Conservation (phyloP, 1,284 basidiomycete species). For the Prillingera fragicola region DNA sequence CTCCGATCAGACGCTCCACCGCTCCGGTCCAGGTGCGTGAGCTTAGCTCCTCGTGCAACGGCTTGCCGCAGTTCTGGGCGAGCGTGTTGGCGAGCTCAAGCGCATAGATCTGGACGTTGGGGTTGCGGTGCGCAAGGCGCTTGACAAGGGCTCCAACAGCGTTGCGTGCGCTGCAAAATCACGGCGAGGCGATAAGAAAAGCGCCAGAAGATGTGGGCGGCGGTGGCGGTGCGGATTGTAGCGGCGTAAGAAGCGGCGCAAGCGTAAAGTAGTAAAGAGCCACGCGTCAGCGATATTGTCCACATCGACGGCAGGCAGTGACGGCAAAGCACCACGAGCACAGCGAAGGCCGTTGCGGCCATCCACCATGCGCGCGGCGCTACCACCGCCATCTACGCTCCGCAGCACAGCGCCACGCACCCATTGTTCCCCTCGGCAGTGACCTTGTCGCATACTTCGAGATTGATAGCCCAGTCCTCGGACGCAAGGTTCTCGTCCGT, state of each 20-base stretch:
- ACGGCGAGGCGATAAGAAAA: constrained; percentile 5
- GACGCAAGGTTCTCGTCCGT: constrained; percentile 90
- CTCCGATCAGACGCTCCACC: constrained; percentile 75
- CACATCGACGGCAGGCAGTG: too few relatives aligned
- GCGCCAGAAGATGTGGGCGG: background rate
- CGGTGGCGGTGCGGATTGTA: too few relatives aligned
- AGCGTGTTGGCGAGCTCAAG: constrained; percentile 78
- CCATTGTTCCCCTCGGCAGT: constrained; percentile 76
- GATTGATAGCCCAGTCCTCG: constrained; percentile 93
- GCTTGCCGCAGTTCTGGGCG: constrained; percentile 82
- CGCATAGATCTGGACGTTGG: constrained; percentile 93
- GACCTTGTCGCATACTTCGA: constrained; percentile 96
- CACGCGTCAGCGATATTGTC: too few relatives aligned
- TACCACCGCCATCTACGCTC: background rate
- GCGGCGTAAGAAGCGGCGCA: too few relatives aligned
- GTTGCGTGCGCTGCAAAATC: constrained; percentile 64
- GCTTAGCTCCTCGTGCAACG: constrained; percentile 79
- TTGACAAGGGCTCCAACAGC: constrained; percentile 82
- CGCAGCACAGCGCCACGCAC: constrained; percentile 50
- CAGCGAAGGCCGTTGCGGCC: too few relatives aligned
- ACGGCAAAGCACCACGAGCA: too few relatives aligned
- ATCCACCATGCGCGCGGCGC: background rate
- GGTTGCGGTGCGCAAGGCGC: constrained; percentile 85
- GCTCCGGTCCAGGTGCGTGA: constrained; percentile 85
- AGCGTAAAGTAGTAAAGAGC: too few relatives aligned